A percentile compares a stretch with the other conserved stretches of the same genome.
These are phyloP conservation scores for Vitellaria paradoxa DNA, from an alignment of 179 eudicot species.

Conservation along the genomic window DNA sequence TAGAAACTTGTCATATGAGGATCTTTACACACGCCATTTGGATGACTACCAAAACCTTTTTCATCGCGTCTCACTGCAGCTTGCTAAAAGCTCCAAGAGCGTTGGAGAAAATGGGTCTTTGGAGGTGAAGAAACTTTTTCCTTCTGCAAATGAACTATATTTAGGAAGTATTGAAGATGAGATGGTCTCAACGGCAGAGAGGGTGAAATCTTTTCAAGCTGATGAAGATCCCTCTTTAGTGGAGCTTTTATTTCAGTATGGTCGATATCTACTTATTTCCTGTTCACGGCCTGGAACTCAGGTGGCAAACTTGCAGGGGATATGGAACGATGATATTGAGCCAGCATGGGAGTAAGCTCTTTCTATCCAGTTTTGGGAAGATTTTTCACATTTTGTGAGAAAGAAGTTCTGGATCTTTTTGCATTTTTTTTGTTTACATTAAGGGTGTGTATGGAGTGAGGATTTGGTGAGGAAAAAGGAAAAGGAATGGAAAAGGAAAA, in stretches of 20 bases:
- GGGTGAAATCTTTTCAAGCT: constrained; percentile 55
- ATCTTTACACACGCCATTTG: constrained; percentile 64
- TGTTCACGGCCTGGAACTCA: constrained; percentile 82
- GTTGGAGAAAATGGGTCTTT: not conserved
- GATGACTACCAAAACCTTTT: constrained; percentile 79
- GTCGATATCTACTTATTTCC: constrained; percentile 81
- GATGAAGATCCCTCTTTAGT: constrained; percentile 88
- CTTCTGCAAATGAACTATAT: not conserved
- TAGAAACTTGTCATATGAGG: constrained; percentile 49
- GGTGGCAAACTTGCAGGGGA: constrained; percentile 82
- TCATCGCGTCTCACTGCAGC: constrained; percentile 70
- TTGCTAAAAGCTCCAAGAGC: constrained; percentile 43
- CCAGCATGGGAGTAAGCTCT: constrained; percentile 83
- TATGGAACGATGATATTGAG: constrained; percentile 69
- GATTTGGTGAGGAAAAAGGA: too few species aligned
- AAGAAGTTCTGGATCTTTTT: too few species aligned
- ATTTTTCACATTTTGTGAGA: not conserved
- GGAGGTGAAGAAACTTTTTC: not conserved
- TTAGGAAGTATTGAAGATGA: constrained; percentile 9
- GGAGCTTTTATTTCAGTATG: constrained; percentile 81
- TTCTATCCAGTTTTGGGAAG: not conserved
- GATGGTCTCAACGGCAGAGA: constrained; percentile 50
- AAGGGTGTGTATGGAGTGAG: too few species aligned
- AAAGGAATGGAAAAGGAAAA: too few species aligned
- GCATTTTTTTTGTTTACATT: too few species aligned